Evolutionary conservation across 192 early-diverging fungal species (phyloP).

Genomic region (Linnemannia hyalina): DNA sequence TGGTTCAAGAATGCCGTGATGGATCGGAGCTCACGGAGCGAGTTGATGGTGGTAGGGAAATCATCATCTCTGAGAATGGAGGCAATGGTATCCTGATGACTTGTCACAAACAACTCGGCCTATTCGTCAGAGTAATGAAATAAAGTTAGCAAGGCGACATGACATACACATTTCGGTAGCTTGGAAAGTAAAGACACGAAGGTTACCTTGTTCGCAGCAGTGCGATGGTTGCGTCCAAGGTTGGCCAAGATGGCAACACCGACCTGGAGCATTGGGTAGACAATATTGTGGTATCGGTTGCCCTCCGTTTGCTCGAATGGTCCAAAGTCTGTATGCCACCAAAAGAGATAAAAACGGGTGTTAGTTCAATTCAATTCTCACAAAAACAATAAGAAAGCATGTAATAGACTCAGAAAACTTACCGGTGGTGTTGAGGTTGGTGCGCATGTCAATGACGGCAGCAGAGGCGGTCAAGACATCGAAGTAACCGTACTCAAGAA

Average conservation of each 20-base stretch:
- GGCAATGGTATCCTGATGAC: slow-evolving; percentile 64
- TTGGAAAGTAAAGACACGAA: background rate
- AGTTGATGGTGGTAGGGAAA: slow-evolving; percentile 53
- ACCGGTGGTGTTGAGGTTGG: slow-evolving; percentile 44
- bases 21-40: slow-evolving; percentile 65
- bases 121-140: slow-evolving; percentile 5
- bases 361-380: background rate
- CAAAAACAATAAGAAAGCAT: background rate
- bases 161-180: background rate
- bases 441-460: slow-evolving; percentile 54
- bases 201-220: slow-evolving; percentile 42
- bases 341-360: background rate
- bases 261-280: slow-evolving; percentile 52
- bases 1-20: slow-evolving; percentile 62
- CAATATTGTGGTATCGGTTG: slow-evolving; percentile 54
- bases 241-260: slow-evolving; percentile 50
- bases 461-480: slow-evolving; percentile 71
- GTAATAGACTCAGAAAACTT: background rate
- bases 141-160: background rate
- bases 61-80: slow-evolving; percentile 68
- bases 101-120: slow-evolving; percentile 53
- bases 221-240: slow-evolving; percentile 55
- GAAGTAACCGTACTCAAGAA: slow-evolving; percentile 84
- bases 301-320: slow-evolving; percentile 54
- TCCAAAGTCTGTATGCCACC: slow-evolving; percentile 25